Conservation (phyloP, 1,139 yeast species). For the Taphrina populina region DNA sequence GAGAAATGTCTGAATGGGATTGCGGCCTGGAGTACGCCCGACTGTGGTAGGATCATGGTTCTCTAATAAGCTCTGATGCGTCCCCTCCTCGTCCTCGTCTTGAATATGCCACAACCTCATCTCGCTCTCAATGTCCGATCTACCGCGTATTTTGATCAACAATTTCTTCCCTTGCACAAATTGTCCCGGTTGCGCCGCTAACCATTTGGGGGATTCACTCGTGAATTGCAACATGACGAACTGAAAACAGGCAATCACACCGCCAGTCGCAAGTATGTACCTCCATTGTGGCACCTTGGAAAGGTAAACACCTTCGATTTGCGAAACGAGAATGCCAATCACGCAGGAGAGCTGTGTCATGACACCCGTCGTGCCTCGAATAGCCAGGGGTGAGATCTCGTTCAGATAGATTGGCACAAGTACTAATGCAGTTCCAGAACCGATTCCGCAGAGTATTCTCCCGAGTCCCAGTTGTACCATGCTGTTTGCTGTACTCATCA, state of each 20-base stretch:
- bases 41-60: neutral
- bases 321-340: constrained; percentile 77
- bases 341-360: constrained; percentile 85
- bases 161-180: constrained; percentile 46
- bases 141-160: constrained; percentile 45
- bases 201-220: constrained; percentile 88
- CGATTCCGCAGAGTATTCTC: constrained; percentile 73
- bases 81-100: constrained; percentile 2
- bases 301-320: constrained; percentile 66
- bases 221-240: constrained; percentile 51
- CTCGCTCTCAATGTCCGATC: constrained; percentile 42
- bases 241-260: constrained; percentile 55
- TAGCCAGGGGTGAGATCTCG: constrained; percentile 68
- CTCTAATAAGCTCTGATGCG: too few species aligned
- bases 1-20: constrained; percentile 50
- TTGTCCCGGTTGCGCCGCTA: constrained; percentile 45
- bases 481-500: constrained; percentile 57
- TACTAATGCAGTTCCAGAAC: constrained; percentile 85
- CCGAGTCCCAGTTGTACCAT: constrained; percentile 59
- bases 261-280: constrained; percentile 60
- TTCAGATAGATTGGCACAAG: constrained; percentile 76
- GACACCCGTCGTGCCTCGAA: constrained; percentile 77
- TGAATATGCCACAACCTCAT: constrained; percentile 29
- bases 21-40: neutral
- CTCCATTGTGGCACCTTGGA: constrained; percentile 73